phyloP scores from a whole-genome alignment of 2,329 filamentous ascomycete genomes.

The Phaeophleospora eucalypticola region DNA sequence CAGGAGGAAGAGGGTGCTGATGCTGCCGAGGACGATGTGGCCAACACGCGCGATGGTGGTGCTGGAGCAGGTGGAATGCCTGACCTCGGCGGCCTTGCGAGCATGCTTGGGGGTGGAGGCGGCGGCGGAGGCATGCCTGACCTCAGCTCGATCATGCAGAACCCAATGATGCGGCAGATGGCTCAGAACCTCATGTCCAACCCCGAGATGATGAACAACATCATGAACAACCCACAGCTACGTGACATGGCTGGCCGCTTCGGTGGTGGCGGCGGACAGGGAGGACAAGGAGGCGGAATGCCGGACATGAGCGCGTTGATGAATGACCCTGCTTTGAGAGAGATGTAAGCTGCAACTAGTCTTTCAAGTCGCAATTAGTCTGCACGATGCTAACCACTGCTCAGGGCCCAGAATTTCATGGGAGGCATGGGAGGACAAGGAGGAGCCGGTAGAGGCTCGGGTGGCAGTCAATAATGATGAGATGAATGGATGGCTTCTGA shows the following conservation, averaged over 20 bases:
- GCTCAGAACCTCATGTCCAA: constrained; percentile 97
- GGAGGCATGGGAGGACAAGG: constrained; percentile 50
- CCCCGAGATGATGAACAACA: constrained; percentile 81
- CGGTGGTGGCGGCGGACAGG: constrained; percentile 44
- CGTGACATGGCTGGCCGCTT: constrained; percentile 83
- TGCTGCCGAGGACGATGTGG: constrained; percentile 33
- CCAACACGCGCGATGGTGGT: constrained; percentile 28
- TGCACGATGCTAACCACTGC: constrained; percentile 19
- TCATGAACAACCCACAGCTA: constrained; percentile 91
- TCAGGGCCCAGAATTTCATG: constrained; percentile 65
- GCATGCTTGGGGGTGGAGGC: constrained; percentile 54
- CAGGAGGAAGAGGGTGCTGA: constrained; percentile 64
- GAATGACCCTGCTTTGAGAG: constrained; percentile 85
- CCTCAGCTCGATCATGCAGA: constrained; percentile 82
- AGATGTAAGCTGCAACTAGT: constrained; percentile 64
- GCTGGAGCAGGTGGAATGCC: constrained; percentile 42
- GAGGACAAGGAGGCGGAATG: constrained; percentile 67
- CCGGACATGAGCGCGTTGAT: constrained; percentile 82
- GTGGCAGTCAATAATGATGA: constrained; percentile 11
- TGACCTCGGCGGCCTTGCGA: constrained; percentile 38
- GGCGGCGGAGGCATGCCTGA: constrained; percentile 83
- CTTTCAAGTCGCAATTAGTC: neutral
- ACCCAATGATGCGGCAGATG: constrained; percentile 98
- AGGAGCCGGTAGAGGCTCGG: constrained; percentile 20
- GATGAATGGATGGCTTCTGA: neutral